These are phyloP conservation scores for Gillenia trifoliata DNA, from an alignment of 306 rosid genomes.

Conservation along the genomic window DNA sequence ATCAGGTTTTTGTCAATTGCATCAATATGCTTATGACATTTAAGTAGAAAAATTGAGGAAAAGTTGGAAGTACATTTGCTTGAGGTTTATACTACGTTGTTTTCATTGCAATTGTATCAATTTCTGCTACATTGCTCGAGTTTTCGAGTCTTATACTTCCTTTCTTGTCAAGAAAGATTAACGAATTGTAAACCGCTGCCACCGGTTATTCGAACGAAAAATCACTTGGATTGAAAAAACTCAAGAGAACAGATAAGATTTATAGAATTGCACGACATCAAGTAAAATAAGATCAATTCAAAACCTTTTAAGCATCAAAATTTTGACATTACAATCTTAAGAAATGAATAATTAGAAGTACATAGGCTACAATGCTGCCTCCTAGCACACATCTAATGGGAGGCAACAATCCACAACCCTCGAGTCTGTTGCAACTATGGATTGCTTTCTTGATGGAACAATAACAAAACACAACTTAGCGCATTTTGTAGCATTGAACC, in stretches of 20 bases:
- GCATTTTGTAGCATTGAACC: conserved; percentile 84
- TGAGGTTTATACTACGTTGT: not conserved
- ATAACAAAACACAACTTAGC: conserved; percentile 24
- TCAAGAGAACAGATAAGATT: not conserved
- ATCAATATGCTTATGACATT: conserved; percentile 11
- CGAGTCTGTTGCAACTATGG: not conserved
- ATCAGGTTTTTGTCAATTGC: conserved; percentile 9
- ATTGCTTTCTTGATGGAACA: not conserved
- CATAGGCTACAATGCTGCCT: conserved; percentile 10
- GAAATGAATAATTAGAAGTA: conserved; percentile 23
- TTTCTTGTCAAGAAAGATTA: not conserved
- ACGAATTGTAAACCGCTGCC: no score
- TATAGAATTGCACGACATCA: not conserved
- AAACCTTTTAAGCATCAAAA: conserved; percentile 35
- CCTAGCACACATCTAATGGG: not conserved
- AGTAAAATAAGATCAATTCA: conserved; percentile 12
- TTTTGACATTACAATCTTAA: conserved; percentile 10
- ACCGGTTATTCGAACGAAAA: not conserved
- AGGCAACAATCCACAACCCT: conserved; percentile 12
- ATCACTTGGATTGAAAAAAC: not conserved
- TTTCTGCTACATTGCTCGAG: not conserved
- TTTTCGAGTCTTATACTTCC: no score
- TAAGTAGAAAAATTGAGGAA: conserved; percentile 8
- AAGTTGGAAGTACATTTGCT: not conserved
- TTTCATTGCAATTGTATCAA: not conserved